Evolutionary conservation across 345 rosid species (phyloP).

Genomic region (Chamaenerion angustifolium): DNA sequence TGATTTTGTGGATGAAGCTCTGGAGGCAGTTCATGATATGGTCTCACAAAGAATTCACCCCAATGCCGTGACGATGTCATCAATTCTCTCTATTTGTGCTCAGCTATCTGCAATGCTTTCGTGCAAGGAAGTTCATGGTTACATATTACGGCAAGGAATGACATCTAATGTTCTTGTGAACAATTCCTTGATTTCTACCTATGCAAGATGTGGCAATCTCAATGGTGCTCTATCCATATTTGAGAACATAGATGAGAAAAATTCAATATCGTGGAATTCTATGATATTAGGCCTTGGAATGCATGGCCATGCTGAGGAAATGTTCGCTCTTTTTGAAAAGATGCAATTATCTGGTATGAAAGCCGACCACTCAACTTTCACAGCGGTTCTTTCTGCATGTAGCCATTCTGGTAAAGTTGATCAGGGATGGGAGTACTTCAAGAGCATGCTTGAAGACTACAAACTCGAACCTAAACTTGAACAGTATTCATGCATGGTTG

Average conservation of each 20-base stretch:
- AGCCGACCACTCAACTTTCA: conserved; percentile 27
- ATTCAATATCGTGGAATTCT: conserved; percentile 34
- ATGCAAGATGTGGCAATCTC: conserved; percentile 33
- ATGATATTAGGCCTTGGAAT: conserved; percentile 28
- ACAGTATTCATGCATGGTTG: conserved; percentile 40
- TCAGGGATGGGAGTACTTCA: conserved; percentile 24
- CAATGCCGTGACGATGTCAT: conserved; percentile 25
- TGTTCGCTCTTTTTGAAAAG: conserved; percentile 19
- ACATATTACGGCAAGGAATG: conserved; percentile 20
- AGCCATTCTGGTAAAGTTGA: conserved; percentile 30
- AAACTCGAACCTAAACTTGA: conserved; percentile 31
- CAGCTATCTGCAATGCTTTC: conserved; percentile 16
- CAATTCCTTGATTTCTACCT: conserved; percentile 28
- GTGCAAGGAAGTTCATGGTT: conserved; percentile 33
- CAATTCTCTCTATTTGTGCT: conserved; percentile 26
- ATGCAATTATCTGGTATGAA: conserved; percentile 23
- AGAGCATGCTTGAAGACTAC: conserved; percentile 22
- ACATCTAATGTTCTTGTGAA: conserved; percentile 17
- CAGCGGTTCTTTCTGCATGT: conserved; percentile 32
- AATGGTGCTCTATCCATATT: conserved; percentile 17
- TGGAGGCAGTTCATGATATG: conserved; percentile 21
- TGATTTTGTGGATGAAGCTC: conserved; percentile 16
- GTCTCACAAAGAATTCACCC: conserved; percentile 22
- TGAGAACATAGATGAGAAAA: conserved; percentile 16
- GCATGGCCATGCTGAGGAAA: conserved; percentile 20